Conservation (phyloP, 805 yeast genomes). For the Candida palmyrensis region DNA sequence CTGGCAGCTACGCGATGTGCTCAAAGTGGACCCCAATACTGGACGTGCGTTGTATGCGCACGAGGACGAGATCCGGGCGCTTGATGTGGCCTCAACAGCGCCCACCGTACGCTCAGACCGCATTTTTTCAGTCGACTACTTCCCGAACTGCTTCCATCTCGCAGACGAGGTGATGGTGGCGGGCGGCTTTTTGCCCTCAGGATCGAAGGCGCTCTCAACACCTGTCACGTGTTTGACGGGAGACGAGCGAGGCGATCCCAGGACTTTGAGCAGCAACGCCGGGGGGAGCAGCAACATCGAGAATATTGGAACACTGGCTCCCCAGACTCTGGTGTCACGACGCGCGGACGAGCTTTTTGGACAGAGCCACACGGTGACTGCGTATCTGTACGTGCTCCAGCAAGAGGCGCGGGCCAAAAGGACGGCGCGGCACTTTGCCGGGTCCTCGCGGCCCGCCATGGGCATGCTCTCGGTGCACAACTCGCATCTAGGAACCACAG, state of each 20-base stretch:
- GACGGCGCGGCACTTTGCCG: no score
- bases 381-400: slow-evolving; percentile 5
- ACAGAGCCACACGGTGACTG: neutral
- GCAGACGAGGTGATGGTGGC: slow-evolving; percentile 45
- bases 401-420: no score
- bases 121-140: slow-evolving; percentile 51
- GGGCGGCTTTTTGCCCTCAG: slow-evolving; percentile 46
- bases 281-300: no score
- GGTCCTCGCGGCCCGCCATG: slow-evolving; percentile 38
- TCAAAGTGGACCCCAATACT: slow-evolving; percentile 43
- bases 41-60: slow-evolving; percentile 54
- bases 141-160: slow-evolving; percentile 63
- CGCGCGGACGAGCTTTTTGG: neutral
- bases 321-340: neutral
- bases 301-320: no score
- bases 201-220: slow-evolving; percentile 21
- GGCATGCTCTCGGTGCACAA: slow-evolving; percentile 63
- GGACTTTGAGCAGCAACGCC: neutral
- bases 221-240: slow-evolving; percentile 11
- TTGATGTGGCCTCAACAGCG: slow-evolving; percentile 32
- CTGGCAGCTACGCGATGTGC: slow-evolving; percentile 81
- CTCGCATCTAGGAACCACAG: slow-evolving; percentile 41
- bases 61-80: slow-evolving; percentile 45
- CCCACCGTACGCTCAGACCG: slow-evolving; percentile 19
- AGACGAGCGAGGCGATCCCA: no score